phyloP scores from a whole-genome alignment of 2,329 filamentous ascomycete species.

The Nothomitra cinnamomea region DNA sequence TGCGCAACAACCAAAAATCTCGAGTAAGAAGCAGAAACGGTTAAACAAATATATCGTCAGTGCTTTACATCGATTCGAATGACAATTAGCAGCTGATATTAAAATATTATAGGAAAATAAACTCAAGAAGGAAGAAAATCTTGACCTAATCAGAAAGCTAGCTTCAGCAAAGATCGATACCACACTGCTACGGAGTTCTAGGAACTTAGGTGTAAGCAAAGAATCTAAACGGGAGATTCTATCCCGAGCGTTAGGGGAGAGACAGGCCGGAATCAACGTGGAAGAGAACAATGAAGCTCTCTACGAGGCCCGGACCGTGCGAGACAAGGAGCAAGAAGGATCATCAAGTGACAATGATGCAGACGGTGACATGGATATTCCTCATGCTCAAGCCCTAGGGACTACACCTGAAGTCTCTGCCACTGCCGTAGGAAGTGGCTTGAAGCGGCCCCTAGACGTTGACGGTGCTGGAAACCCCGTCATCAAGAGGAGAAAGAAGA shows the following conservation, averaged over 20 bases:
- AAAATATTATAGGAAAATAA: constrained; percentile 50
- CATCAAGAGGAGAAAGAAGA: constrained; percentile 65
- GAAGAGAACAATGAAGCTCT: constrained; percentile 22
- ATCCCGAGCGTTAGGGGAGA: constrained; percentile 44
- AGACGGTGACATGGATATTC: constrained; percentile 2
- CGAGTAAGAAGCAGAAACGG: constrained; percentile 48
- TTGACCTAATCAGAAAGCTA: constrained; percentile 67
- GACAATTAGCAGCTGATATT: neutral
- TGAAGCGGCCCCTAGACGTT: constrained; percentile 73
- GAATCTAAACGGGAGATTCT: constrained; percentile 57
- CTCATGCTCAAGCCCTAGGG: constrained; percentile 7
- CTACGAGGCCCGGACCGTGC: neutral
- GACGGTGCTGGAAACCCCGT: constrained; percentile 67
- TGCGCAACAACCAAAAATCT: constrained; percentile 37
- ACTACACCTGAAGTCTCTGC: neutral
- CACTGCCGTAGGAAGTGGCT: constrained; percentile 46
- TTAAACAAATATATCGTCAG: constrained; percentile 50
- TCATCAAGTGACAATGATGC: constrained; percentile 8
- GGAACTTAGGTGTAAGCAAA: constrained; percentile 52
- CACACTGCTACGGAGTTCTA: constrained; percentile 60
- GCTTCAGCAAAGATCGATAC: constrained; percentile 68
- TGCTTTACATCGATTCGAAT: constrained; percentile 5
- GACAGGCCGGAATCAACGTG: constrained; percentile 34
- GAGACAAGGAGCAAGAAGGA: constrained; percentile 16
- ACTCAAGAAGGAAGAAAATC: constrained; percentile 82